Evolutionary conservation across 1,139 yeast genomes (phyloP).

Genomic region (Geotrichum bryndzae): DNA sequence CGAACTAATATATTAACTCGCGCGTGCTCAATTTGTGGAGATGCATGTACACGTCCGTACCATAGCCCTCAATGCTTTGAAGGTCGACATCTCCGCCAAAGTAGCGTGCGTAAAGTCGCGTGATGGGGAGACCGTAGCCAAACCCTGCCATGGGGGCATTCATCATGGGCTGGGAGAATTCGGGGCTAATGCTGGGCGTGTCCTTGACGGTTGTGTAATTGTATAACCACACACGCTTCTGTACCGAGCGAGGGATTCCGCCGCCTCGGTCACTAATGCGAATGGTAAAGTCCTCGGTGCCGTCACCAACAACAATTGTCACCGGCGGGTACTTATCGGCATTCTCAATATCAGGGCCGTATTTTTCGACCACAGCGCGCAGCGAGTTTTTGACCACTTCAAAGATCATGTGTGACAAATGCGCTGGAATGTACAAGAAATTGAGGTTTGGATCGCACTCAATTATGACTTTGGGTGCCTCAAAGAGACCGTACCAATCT

Average conservation of each 20-base stretch:
- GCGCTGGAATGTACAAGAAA: slow-evolving; percentile 86
- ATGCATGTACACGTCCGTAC: slow-evolving; percentile 76
- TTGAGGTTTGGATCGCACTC: slow-evolving; percentile 62
- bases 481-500: slow-evolving; percentile 77
- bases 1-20: slow-evolving; percentile 15
- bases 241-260: slow-evolving; percentile 69
- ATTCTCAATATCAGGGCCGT: slow-evolving; percentile 40
- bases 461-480: slow-evolving; percentile 70
- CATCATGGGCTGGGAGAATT: slow-evolving; percentile 43
- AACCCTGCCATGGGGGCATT: slow-evolving; percentile 80
- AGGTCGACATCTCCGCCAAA: slow-evolving; percentile 75
- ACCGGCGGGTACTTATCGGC: slow-evolving; percentile 57
- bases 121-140: slow-evolving; percentile 75
- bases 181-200: slow-evolving; percentile 54
- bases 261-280: slow-evolving; percentile 82
- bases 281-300: slow-evolving; percentile 72
- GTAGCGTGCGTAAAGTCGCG: slow-evolving; percentile 68
- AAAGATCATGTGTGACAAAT: slow-evolving; percentile 78
- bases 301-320: slow-evolving; percentile 70
- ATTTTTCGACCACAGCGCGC: slow-evolving; percentile 76
- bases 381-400: slow-evolving; percentile 80
- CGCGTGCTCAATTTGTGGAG: slow-evolving; percentile 45
- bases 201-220: slow-evolving; percentile 69
- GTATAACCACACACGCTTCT: slow-evolving; percentile 75
- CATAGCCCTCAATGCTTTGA: slow-evolving; percentile 79